Percentiles rank a stretch among this genome's conserved stretches.
Evolutionary conservation across 2,329 filamentous ascomycete genomes (phyloP).

Genomic region (Zymoseptoria crescenta): DNA sequence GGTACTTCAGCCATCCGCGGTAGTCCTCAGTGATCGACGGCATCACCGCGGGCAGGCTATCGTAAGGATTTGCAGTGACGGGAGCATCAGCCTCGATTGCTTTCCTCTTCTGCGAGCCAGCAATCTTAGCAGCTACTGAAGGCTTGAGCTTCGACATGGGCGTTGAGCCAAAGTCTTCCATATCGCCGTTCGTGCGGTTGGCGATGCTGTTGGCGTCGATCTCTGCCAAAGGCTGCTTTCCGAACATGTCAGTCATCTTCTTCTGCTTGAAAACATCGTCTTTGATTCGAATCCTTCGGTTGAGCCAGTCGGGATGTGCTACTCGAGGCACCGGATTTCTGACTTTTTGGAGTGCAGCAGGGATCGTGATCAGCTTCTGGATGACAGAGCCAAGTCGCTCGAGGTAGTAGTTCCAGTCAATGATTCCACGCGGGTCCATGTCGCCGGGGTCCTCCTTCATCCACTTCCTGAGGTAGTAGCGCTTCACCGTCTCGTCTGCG

Average conservation of each 20-base stretch:
- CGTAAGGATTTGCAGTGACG: constrained; percentile 68
- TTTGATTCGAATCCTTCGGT: constrained; percentile 85
- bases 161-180: constrained; percentile 40
- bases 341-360: constrained; percentile 89
- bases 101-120: constrained; percentile 41
- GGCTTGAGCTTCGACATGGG: constrained; percentile 39
- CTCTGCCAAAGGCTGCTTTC: constrained; percentile 63
- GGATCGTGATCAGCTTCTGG: constrained; percentile 98
- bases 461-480: constrained; percentile 89
- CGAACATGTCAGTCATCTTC: constrained; percentile 92
- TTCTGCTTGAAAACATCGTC: constrained; percentile 98
- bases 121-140: constrained; percentile 30
- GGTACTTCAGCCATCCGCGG: constrained; percentile 77
- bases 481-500: constrained; percentile 78
- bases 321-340: constrained; percentile 91
- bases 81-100: constrained; percentile 35
- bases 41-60: constrained; percentile 73
- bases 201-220: constrained; percentile 57
- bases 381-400: constrained; percentile 95
- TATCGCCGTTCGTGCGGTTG: constrained; percentile 48
- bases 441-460: constrained; percentile 84
- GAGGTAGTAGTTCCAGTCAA: constrained; percentile 96
- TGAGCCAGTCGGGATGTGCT: constrained; percentile 91
- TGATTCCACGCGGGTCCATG: constrained; percentile 79
- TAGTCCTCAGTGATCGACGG: constrained; percentile 83